Evolutionary conservation across 179 eudicot species (phyloP).

Genomic region (Silene vulgaris): DNA sequence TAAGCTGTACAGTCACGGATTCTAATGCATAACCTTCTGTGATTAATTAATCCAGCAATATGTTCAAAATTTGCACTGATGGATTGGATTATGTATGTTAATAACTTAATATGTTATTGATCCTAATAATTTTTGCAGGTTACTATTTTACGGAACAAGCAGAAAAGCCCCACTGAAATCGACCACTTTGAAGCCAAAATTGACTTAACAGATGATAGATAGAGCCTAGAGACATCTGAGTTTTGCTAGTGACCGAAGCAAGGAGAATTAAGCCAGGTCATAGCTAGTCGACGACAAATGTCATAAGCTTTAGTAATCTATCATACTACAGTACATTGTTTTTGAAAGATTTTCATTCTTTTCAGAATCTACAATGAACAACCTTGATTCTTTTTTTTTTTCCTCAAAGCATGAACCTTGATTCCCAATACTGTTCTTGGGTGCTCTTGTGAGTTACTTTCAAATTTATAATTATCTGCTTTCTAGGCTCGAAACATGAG

Average conservation of each 20-base stretch:
- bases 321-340: too few species aligned
- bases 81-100: background rate
- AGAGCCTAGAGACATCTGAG: slow-evolving; percentile 6
- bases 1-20: background rate
- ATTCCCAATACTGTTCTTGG: too few species aligned
- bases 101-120: background rate
- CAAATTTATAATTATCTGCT: too few species aligned
- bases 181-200: slow-evolving; percentile 49
- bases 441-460: too few species aligned
- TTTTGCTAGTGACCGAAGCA: background rate
- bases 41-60: background rate
- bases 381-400: too few species aligned
- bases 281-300: too few species aligned
- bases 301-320: too few species aligned
- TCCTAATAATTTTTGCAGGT: slow-evolving; percentile 37
- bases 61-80: background rate
- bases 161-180: slow-evolving; percentile 31
- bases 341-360: too few species aligned
- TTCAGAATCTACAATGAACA: too few species aligned
- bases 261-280: too few species aligned
- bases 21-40: background rate
- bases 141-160: slow-evolving; percentile 55
- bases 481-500: too few species aligned
- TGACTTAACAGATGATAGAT: slow-evolving; percentile 18
- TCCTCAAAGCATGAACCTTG: too few species aligned